Evolutionary conservation across 495 filamentous ascomycete genomes (phyloP).

Genomic region (Paragyromitra xinjiangensis): DNA sequence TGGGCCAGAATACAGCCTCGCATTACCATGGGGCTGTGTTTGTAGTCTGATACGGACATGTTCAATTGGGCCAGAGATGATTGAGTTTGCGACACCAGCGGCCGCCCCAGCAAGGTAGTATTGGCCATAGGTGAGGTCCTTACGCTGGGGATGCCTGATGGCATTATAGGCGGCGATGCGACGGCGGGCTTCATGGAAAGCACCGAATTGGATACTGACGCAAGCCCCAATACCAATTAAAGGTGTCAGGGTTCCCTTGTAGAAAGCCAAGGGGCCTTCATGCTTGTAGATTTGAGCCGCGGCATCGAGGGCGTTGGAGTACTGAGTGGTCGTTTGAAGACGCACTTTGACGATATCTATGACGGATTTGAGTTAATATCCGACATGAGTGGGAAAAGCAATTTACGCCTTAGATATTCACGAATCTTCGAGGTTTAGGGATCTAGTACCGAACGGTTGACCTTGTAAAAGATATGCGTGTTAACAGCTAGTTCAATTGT

Average conservation of each 20-base stretch:
- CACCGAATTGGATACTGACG: conserved; percentile 94
- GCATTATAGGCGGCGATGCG: conserved; percentile 79
- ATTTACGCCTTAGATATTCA: neutral
- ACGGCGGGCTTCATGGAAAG: conserved; percentile 90
- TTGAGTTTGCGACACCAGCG: conserved; percentile 86
- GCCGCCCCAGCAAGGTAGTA: conserved; percentile 92
- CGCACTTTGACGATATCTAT: conserved; percentile 97
- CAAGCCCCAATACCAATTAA: conserved; percentile 96
- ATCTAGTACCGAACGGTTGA: conserved; percentile 80
- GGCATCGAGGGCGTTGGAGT: conserved; percentile 79
- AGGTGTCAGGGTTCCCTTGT: conserved; percentile 98
- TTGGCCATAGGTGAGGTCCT: conserved; percentile 75
- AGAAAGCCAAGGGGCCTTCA: conserved; percentile 91
- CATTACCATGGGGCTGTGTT: conserved; percentile 88
- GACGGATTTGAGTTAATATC: conserved; percentile 36
- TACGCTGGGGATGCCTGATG: conserved; percentile 58
- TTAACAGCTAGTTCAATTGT: conserved; percentile 23
- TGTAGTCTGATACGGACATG: conserved; percentile 98
- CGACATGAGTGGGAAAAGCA: neutral
- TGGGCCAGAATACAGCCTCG: conserved; percentile 81
- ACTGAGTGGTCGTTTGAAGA: conserved; percentile 84
- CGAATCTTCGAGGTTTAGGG: neutral
- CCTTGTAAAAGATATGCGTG: conserved; percentile 64
- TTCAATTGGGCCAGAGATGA: conserved; percentile 92
- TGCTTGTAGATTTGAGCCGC: conserved; percentile 83